Conservation (phyloP, 164 flowering plant species). For the Tinospora cordifolia region DNA sequence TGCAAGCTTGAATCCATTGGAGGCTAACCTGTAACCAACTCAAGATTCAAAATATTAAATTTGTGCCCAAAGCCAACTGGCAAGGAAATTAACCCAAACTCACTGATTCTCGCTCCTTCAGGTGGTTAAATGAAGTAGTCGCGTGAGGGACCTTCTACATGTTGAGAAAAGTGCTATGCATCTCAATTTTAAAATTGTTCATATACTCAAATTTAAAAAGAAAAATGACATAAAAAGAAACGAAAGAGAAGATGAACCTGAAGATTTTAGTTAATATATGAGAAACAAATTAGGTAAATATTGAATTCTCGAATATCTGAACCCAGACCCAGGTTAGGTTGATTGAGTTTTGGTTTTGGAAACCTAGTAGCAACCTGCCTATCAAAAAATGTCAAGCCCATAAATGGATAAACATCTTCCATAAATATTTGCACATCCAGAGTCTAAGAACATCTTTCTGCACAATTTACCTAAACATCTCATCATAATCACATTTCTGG, state of each 20-base stretch:
- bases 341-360: background rate
- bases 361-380: background rate
- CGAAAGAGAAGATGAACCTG: too few species aligned
- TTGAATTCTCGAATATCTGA: background rate
- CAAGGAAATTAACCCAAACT: background rate
- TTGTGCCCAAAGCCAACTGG: background rate
- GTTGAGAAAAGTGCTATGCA: background rate
- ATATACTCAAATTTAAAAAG: background rate
- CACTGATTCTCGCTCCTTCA: background rate
- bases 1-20: background rate
- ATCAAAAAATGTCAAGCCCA: too few species aligned
- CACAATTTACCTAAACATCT: background rate
- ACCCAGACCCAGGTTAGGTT: background rate
- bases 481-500: background rate
- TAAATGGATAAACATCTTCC: too few species aligned
- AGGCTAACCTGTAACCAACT: background rate
- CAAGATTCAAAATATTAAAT: background rate
- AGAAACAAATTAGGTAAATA: too few species aligned
- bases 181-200: background rate
- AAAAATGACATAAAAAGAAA: background rate
- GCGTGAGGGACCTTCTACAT: background rate
- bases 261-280: too few species aligned
- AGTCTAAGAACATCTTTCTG: too few species aligned
- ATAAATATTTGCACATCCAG: too few species aligned
- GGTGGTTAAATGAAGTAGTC: background rate